These are phyloP conservation scores for Hemileccinum rubropunctum DNA, from an alignment of 768 basidiomycete genomes.

Conservation along the genomic window DNA sequence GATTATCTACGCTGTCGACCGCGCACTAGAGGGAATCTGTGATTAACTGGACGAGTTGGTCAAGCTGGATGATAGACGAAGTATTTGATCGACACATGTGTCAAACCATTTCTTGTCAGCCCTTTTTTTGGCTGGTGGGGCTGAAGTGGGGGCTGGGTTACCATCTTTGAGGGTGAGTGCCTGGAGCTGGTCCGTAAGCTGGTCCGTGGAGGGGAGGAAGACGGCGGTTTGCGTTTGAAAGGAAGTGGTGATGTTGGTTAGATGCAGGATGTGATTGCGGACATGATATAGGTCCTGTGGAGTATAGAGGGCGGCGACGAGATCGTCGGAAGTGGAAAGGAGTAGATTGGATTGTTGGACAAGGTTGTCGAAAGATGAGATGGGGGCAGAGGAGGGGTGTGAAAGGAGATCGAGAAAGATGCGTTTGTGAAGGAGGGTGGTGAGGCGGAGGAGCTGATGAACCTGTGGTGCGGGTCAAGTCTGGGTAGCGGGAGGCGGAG, in stretches of 20 bases:
- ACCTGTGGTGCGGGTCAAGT: constrained; percentile 38
- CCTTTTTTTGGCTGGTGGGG: constrained; percentile 24
- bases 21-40: too few relatives aligned
- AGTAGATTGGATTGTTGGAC: constrained; percentile 49
- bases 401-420: constrained; percentile 51
- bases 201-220: constrained; percentile 23
- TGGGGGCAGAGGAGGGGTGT: constrained; percentile 22
- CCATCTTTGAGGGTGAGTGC: constrained; percentile 18
- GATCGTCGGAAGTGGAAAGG: constrained; percentile 58
- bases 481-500: background rate
- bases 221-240: constrained; percentile 32
- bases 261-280: constrained; percentile 35
- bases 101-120: constrained; percentile 59
- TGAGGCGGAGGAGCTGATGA: constrained; percentile 57
- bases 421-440: constrained; percentile 60
- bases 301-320: constrained; percentile 62
- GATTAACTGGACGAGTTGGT: background rate
- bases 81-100: constrained; percentile 62
- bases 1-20: constrained; percentile 1
- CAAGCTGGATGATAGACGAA: constrained; percentile 38
- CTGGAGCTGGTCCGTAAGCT: constrained; percentile 25
- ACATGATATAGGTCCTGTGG: constrained; percentile 54
- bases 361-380: constrained; percentile 48
- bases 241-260: constrained; percentile 36
- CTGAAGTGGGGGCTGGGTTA: background rate